A percentile compares a stretch with the other conserved stretches of the same genome.
Evolutionary conservation across 768 basidiomycete genomes (phyloP).

Genomic region (Mycena filopes): DNA sequence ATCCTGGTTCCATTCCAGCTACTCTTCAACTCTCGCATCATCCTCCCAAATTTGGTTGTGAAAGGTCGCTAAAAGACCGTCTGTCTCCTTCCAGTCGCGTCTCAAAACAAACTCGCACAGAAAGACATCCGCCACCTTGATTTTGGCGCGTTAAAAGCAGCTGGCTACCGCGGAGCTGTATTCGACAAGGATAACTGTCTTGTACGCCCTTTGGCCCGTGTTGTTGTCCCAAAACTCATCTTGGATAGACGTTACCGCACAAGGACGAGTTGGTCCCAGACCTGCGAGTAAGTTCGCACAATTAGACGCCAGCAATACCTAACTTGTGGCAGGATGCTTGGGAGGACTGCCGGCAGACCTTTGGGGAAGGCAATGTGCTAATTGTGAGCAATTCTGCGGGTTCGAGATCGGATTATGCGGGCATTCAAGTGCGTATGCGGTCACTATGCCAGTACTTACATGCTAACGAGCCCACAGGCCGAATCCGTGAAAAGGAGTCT

Average conservation of each 20-base stretch:
- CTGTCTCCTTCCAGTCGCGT: conserved; percentile 2
- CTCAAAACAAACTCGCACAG: conserved; percentile 49
- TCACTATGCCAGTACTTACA: conserved; percentile 5
- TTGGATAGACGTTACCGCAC: conserved; percentile 79
- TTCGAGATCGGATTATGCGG: conserved; percentile 77
- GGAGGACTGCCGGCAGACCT: conserved; percentile 74
- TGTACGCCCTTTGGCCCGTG: conserved; percentile 55
- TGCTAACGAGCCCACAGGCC: conserved; percentile 59
- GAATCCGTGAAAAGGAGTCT: conserved; percentile 87
- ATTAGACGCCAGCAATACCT: conserved; percentile 1
- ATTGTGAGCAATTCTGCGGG: conserved; percentile 97
- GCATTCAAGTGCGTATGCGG: conserved; percentile 73
- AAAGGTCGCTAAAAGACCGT: conserved; percentile 60
- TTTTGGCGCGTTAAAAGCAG: conserved; percentile 73
- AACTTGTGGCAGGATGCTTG: conserved; percentile 69
- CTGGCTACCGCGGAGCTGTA: conserved; percentile 89
- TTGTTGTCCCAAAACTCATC: background rate
- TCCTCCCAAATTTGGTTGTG: conserved; percentile 72
- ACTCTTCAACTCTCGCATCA: conserved; percentile 70
- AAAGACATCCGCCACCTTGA: conserved; percentile 89
- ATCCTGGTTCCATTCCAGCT: conserved; percentile 78
- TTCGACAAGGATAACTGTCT: conserved; percentile 99
- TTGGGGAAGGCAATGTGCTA: conserved; percentile 83
- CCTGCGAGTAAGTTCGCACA: conserved; percentile 61
- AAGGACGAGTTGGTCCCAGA: conserved; percentile 81